Base-by-base conservation (phyloP, 2,329 filamentous ascomycete species). In the Claviceps sp. region DNA sequence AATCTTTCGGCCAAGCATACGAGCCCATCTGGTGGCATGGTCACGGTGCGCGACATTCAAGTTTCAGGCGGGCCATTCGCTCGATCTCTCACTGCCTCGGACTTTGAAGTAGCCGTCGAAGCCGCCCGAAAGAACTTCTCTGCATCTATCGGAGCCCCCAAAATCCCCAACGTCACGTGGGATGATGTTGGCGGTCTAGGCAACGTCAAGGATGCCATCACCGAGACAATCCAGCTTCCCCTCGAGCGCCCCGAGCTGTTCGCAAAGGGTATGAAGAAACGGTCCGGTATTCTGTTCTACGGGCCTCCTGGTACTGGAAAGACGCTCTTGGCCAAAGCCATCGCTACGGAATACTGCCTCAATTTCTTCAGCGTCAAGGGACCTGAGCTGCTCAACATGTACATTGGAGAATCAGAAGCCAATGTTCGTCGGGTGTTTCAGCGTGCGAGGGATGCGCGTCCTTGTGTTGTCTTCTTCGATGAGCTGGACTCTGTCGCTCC, bases 41-140 rank as follows among this genome's bases (percentile, higher is more conserved):
- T 90, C 13, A 88, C 80, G 0, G 71, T 90, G 4, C 80, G 86
- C 49, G 93, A 98, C 64, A 77, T 98, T n/a, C 80, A 93, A 54
- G 75, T 97, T 8, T 83, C 93, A 1, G 93, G 93, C 34, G 93
- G 93, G 0, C 78, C 87, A 42, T 77, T 83, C 9, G 86, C 86
- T 5, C 82, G 82, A 29, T 87, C 86, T 50, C 75, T 98, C 11
- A 90, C 83, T 1, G 86, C 86, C 58, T 74, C 77, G 2, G 93
- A 98, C 66, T 91, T 97, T 57, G 89, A 95, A 51, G 71, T 83
- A n/a, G 93, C 93, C 0, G 91, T 98, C 3, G 91, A 97, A 54
- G 88, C 90, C 5, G 93, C 93, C 1, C 83, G 93, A 51, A 96
- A 96, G 76, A 97, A 96, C 68, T 98, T 98, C 65, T 91, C 93